Percentiles rank a stretch among this genome's conserved stretches.
Conservation (phyloP, 1,284 basidiomycete species). For the Porogramme epimiltina region DNA sequence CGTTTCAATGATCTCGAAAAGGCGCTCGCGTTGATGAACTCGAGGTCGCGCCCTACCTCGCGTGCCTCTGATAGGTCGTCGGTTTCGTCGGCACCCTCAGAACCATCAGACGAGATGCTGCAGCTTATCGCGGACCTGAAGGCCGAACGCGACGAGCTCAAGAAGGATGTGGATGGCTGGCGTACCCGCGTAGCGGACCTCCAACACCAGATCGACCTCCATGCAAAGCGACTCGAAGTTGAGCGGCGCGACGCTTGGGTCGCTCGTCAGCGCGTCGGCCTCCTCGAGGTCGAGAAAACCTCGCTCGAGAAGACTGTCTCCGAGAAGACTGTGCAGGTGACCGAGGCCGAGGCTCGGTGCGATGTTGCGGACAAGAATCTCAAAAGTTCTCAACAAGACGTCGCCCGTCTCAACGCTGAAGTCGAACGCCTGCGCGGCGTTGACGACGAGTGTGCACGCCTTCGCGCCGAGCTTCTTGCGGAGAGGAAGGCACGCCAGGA, state of each 20-base stretch:
- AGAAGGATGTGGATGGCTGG: constrained; percentile 77
- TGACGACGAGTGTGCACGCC: constrained; percentile 35
- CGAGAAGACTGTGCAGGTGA: constrained; percentile 38
- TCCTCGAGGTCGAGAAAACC: constrained; percentile 67
- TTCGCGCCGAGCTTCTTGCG: constrained; percentile 36
- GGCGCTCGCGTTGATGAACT: constrained; percentile 45
- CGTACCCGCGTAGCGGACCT: constrained; percentile 66
- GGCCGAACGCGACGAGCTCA: constrained; percentile 76
- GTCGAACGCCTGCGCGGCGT: constrained; percentile 32
- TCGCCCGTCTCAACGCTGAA: constrained; percentile 35
- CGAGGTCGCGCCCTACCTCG: constrained; percentile 56
- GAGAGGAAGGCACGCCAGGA: constrained; percentile 41
- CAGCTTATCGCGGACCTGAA: constrained; percentile 74
- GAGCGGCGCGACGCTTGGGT: constrained; percentile 76
- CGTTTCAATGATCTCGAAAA: constrained; percentile 80
- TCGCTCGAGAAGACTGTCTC: constrained; percentile 49
- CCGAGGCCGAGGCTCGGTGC: constrained; percentile 37
- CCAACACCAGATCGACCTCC: constrained; percentile 58
- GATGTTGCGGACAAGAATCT: constrained; percentile 34
- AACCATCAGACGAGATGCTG: constrained; percentile 70
- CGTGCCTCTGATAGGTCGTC: constrained; percentile 50
- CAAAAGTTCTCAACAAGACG: constrained; percentile 36
- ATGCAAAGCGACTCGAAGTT: constrained; percentile 64
- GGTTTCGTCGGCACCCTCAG: constrained; percentile 24
- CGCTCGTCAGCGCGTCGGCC: constrained; percentile 60